phyloP scores from a whole-genome alignment of 1,139 yeast genomes.

The Arxiozyma heterogenica region DNA sequence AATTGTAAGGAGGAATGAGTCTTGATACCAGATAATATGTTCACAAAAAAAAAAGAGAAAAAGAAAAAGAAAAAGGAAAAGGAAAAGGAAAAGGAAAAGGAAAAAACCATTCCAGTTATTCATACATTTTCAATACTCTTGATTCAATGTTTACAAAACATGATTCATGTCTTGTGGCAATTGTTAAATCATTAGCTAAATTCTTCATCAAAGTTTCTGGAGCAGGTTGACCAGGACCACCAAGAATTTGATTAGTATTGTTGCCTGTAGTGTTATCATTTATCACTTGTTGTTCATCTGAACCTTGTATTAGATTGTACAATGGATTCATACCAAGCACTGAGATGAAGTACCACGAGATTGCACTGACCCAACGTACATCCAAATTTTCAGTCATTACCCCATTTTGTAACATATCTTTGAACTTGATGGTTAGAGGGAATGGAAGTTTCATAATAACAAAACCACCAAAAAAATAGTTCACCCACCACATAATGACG shows the following conservation, averaged over 20 bases:
- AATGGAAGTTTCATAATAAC: constrained; percentile 73
- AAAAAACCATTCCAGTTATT: constrained; percentile 2
- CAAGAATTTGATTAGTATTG: constrained; percentile 16
- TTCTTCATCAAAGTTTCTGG: constrained; percentile 47
- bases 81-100: too few species aligned
- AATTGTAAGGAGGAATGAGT: too few species aligned
- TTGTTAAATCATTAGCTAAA: constrained; percentile 71
- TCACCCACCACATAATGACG: constrained; percentile 92
- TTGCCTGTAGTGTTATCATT: constrained; percentile 10
- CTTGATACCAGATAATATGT: too few species aligned
- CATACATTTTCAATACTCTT: constrained; percentile 42
- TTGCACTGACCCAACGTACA: constrained; percentile 88
- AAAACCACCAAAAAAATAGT: constrained; percentile 86
- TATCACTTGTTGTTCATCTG: constrained; percentile 11
- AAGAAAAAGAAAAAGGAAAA: too few species aligned
- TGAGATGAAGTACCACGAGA: constrained; percentile 95
- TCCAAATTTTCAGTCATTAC: constrained; percentile 77
- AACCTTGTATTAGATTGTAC: constrained; percentile 54
- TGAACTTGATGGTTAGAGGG: constrained; percentile 81
- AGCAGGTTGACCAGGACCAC: constrained; percentile 51
- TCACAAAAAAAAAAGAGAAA: background rate
- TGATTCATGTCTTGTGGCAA: constrained; percentile 45
- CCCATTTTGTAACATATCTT: constrained; percentile 85
- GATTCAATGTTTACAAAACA: constrained; percentile 57
- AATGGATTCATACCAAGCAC: constrained; percentile 78